Conservation (phyloP, 345 rosid species). For the Eucalyptus camaldulensis region DNA sequence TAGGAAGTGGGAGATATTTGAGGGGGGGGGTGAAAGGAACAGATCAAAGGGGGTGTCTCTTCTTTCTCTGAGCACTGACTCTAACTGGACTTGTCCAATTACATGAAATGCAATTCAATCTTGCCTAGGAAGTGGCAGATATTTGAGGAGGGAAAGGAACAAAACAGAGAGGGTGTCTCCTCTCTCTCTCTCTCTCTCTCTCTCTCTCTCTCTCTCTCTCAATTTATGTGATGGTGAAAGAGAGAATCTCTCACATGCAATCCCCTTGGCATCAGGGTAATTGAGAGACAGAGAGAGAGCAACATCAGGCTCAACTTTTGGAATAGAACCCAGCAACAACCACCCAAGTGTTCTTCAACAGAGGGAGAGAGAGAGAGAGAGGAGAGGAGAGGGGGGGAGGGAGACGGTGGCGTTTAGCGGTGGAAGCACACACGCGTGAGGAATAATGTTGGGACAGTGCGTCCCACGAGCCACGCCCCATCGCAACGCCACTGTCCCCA, state of each 20-base stretch:
- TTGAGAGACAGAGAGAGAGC: neutral
- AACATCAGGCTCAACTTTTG: neutral
- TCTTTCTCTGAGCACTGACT: neutral
- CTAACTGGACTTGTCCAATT: neutral
- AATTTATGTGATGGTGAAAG: neutral
- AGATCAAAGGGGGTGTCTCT: neutral
- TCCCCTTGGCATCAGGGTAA: neutral
- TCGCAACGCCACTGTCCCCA: conserved; percentile 34
- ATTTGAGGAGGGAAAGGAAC: neutral
- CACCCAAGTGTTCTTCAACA: neutral
- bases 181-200: too few relatives aligned
- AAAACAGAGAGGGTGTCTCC: neutral
- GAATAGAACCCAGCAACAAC: neutral
- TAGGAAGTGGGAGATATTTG: neutral
- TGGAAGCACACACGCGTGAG: neutral
- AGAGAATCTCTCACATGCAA: neutral
- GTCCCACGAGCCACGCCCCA: conserved; percentile 20
- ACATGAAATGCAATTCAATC: neutral
- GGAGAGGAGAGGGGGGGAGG: too few relatives aligned
- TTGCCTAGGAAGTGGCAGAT: neutral
- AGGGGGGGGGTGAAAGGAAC: neutral
- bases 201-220: neutral
- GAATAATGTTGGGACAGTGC: conserved; percentile 18
- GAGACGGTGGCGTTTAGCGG: neutral
- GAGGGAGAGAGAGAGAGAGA: neutral